Conservation (phyloP, 495 filamentous ascomycete genomes). For the Barbatosphaeria neglecta region DNA sequence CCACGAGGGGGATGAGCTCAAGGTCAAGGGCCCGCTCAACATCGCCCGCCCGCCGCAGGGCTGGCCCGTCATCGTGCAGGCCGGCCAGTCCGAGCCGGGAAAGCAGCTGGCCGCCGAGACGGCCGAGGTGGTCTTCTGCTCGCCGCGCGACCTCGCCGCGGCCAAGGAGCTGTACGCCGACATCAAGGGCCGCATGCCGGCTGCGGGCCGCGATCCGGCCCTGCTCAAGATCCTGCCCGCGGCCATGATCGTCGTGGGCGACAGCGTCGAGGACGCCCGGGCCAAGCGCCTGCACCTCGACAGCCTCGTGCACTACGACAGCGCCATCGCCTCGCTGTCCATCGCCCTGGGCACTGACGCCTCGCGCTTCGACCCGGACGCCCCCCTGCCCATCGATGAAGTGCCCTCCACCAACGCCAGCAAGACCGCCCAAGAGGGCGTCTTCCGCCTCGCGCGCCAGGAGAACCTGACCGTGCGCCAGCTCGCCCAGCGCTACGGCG, state of each 20-base stretch:
- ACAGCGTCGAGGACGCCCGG: conserved; percentile 41
- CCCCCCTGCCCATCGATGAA: conserved; percentile 30
- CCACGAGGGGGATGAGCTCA: conserved; percentile 46
- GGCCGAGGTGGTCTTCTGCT: conserved; percentile 41
- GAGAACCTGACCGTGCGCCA: conserved; percentile 38
- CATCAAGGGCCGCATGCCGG: conserved; percentile 31
- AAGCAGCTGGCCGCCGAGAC: conserved; percentile 42
- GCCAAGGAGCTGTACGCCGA: conserved; percentile 46
- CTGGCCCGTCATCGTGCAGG: conserved; percentile 46
- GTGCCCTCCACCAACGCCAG: conserved; percentile 43
- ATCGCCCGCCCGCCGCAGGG: conserved; percentile 43
- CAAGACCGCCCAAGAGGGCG: conserved; percentile 33
- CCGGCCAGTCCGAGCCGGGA: conserved; percentile 43
- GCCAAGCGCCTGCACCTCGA: conserved; percentile 40
- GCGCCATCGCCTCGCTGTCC: conserved; percentile 42
- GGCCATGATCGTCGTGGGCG: conserved; percentile 35
- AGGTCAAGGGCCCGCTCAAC: conserved; percentile 37
- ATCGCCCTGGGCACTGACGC: conserved; percentile 36
- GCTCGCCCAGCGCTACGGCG: conserved; percentile 52
- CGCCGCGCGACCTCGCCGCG: conserved; percentile 20
- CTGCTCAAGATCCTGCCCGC: conserved; percentile 43
- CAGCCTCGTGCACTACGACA: conserved; percentile 46
- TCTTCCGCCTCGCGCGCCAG: conserved; percentile 27
- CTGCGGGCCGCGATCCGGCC: conserved; percentile 33
- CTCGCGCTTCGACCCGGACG: conserved; percentile 36